Percentiles rank a stretch among this genome's conserved stretches.
Evolutionary conservation across 2,329 filamentous ascomycete genomes (phyloP).

Genomic region (Sporothrix brunneoviolacea): DNA sequence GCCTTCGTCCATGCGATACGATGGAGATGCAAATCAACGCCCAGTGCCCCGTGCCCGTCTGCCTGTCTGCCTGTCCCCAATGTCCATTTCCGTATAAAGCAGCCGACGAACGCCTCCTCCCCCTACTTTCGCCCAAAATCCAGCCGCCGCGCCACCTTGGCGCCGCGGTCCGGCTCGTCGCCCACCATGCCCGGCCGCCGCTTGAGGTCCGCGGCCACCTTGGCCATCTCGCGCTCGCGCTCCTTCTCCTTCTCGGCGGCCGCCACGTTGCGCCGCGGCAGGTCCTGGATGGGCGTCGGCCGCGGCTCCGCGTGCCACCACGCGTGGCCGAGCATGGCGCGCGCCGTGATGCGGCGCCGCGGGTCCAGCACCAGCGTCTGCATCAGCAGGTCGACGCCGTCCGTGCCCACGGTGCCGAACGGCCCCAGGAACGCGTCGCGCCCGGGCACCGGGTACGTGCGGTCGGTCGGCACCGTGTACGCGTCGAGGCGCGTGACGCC

Average conservation of each 20-base stretch:
- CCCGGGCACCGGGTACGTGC: constrained; percentile 53
- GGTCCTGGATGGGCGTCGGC: constrained; percentile 72
- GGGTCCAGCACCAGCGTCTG: constrained; percentile 81
- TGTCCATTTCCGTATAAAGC: no score
- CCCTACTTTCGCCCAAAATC: constrained; percentile 57
- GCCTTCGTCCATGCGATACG: no score
- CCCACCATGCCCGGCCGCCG: constrained; percentile 66
- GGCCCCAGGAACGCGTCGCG: constrained; percentile 66
- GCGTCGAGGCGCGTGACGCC: constrained; percentile 74
- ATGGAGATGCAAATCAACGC: no score
- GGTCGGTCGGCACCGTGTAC: constrained; percentile 60
- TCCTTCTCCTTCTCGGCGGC: constrained; percentile 55
- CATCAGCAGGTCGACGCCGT: constrained; percentile 84
- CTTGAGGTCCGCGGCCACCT: constrained; percentile 77
- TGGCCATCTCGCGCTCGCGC: constrained; percentile 36
- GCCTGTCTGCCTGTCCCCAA: background rate
- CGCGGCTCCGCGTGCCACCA: constrained; percentile 84
- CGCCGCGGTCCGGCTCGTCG: constrained; percentile 51
- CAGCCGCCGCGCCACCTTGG: constrained; percentile 75
- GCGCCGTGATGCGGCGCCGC: constrained; percentile 71
- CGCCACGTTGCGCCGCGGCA: constrained; percentile 70
- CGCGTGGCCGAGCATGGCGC: constrained; percentile 68
- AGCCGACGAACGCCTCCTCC: no score
- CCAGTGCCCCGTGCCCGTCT: background rate
- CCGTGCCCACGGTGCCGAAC: constrained; percentile 73